A percentile compares a stretch with the other conserved stretches of the same genome.
Evolutionary conservation across 2,329 filamentous ascomycete genomes (phyloP).

Genomic region (Aspergillus transmontanensis): DNA sequence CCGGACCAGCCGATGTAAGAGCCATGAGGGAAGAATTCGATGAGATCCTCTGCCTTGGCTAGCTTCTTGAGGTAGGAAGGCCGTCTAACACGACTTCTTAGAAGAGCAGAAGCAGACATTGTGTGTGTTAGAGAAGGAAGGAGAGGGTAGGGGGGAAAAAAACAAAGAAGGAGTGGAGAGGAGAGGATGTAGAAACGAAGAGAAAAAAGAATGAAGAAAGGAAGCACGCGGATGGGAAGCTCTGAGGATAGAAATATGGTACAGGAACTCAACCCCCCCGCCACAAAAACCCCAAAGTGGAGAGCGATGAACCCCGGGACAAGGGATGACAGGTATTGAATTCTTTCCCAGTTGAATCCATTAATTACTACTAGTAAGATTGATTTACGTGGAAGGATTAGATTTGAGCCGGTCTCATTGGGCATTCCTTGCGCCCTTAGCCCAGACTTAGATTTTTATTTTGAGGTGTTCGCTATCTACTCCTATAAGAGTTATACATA

Average conservation of each 20-base stretch:
- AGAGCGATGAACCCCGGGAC: slow-evolving; percentile 10
- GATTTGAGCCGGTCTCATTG: background rate
- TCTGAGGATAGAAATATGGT: slow-evolving; percentile 21
- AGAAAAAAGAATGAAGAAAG: slow-evolving; percentile 10
- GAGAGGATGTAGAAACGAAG: background rate
- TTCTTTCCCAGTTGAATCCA: no score
- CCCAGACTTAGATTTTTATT: background rate
- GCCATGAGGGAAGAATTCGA: slow-evolving; percentile 79
- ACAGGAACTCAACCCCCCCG: slow-evolving; percentile 7
- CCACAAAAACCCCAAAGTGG: slow-evolving; percentile 9
- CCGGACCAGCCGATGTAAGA: slow-evolving; percentile 90
- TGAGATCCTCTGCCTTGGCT: slow-evolving; percentile 74
- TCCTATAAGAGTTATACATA: background rate
- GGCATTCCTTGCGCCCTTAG: background rate
- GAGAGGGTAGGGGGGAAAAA: slow-evolving; percentile 8
- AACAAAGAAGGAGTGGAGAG: slow-evolving; percentile 5
- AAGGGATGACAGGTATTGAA: slow-evolving; percentile 1
- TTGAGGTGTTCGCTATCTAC: no score
- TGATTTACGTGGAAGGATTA: background rate
- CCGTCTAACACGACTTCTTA: slow-evolving; percentile 74
- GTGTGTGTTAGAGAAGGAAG: slow-evolving; percentile 14
- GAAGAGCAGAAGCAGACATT: slow-evolving; percentile 67
- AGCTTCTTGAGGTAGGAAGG: slow-evolving; percentile 81
- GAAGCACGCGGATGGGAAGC: slow-evolving; percentile 10
- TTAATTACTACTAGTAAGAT: slow-evolving; percentile 5